Evolutionary conservation across 2,329 filamentous ascomycete species (phyloP), one percentile per base, ranked within the genome.

Genomic region (Biscogniauxia sp.): DNA sequence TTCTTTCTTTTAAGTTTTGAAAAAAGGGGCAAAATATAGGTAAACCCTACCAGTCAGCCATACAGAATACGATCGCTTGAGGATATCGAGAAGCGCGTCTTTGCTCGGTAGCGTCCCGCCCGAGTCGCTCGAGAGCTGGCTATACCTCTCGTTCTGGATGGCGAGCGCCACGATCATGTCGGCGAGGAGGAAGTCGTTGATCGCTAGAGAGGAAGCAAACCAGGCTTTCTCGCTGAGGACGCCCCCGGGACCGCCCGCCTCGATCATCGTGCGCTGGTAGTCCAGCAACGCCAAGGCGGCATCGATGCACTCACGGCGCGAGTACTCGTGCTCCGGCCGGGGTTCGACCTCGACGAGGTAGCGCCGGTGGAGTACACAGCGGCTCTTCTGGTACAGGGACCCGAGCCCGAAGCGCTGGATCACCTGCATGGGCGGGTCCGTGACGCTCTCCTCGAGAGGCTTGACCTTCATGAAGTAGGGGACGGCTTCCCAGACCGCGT

Each of bases 131-230:
- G 73, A 75, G 17, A 65, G 68, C 7, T 80, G 77, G 41, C 70
- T 68, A 61, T 79, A 80, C 49, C 70, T 70, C 20, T 77, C 74
- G 67, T 78, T 80, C 63, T 80, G 78, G 23, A 81, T 69, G 19
- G 81, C 73, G 19, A 88, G 73, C 62, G 84, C 88, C 3, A 89
- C 68, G 15, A 88, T 79, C 79, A 86, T 85, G 58, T 83, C 80
- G 0, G 85, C 85, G 2, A 88, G 78, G 56, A 89, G 74, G 55
- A 85, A 88, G 68, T 89, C 86, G 55, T 87, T 84, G 56, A 84
- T 79, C 11, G 82, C 80, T 3, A 88, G 73, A 0, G 82, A 83
- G 2, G 80, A 82, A 20, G 87, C 70, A 65, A 87, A 86, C 82
- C 84, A 87, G 5, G 79, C 78, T 45, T 82, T 79, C 28, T 78